Base-by-base conservation (phyloP, 805 yeast genomes). In the Myxozyma kluyveri region DNA sequence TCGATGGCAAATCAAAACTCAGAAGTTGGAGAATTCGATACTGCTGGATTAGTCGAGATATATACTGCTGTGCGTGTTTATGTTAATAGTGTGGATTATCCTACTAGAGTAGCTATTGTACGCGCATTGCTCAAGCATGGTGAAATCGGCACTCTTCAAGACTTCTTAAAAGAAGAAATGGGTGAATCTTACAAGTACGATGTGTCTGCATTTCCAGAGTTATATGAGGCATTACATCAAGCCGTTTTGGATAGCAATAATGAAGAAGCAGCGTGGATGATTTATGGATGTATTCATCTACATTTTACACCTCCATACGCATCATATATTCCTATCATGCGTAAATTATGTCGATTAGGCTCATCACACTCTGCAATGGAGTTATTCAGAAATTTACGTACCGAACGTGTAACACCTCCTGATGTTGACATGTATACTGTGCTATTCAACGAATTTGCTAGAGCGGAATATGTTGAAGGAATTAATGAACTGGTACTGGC, bases 361-460 rank as follows among this genome's bases (percentile, higher is more conserved):
- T 69, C 85, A 32, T 80, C 86, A 22, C 79, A 82, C 58, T 81
- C 82, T 9, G 81, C 90, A 1, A 71, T 84, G 47, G 67, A 75
- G 24, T 74, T 85, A 12, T 84, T 86, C 68, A 76, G 84, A 50
- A 79, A 77, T 51, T 69, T 84, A 69, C 78, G 82, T 57, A 72
- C 72, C 60, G 59, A 41, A 17, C 42, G 52, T 7, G 24, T 12
- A 2, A 50, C 57, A 9, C 61, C 59, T 14, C 59, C 61, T 12
- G 50, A 41, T 22, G 66, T 79, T 29, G 77, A 80, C 60, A 78
- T 84, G 66, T 87, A 85, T 61, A 66, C 75, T 49, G 77, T 77
- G 57, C 65, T 86, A 22, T 81, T 86, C 63, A 72, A 76, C 46
- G 77, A 77, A 43, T 84, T 84, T 68, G 86, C 88, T 1, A 73